Conservation (phyloP, 148 eudicot species). For the Amaranthus cruentus region DNA sequence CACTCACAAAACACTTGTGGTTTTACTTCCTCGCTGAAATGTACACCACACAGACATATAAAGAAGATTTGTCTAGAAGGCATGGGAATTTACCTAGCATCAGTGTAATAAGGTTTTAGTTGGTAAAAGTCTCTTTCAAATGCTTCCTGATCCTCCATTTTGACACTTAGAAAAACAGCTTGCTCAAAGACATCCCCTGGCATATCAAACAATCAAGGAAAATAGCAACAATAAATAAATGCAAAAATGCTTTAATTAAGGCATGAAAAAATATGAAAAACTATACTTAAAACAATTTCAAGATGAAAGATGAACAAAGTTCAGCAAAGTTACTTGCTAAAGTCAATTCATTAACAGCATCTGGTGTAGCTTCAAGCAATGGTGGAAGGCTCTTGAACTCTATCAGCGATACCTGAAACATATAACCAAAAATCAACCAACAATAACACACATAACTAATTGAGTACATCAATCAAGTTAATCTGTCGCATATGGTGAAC, state of each 20-base stretch:
- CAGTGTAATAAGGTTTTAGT: constrained; percentile 94
- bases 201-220: background rate
- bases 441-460: background rate
- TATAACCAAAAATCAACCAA: constrained; percentile 3
- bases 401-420: constrained; percentile 61
- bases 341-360: constrained; percentile 67
- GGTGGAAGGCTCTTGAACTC: constrained; percentile 86
- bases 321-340: constrained; percentile 59
- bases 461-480: background rate
- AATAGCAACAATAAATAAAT: background rate
- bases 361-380: constrained; percentile 59
- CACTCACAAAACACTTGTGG: background rate
- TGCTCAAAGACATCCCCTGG: constrained; percentile 94
- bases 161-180: constrained; percentile 88
- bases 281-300: background rate
- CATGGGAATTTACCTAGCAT: constrained; percentile 48
- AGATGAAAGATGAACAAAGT: background rate
- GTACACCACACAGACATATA: background rate
- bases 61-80: background rate
- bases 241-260: background rate
- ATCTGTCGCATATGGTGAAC: background rate
- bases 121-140: constrained; percentile 96
- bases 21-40: background rate
- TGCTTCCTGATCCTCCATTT: constrained; percentile 89
- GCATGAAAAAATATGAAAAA: background rate